phyloP scores from a whole-genome alignment of 192 early-diverging fungal species.

The Backusella psychrophila region DNA sequence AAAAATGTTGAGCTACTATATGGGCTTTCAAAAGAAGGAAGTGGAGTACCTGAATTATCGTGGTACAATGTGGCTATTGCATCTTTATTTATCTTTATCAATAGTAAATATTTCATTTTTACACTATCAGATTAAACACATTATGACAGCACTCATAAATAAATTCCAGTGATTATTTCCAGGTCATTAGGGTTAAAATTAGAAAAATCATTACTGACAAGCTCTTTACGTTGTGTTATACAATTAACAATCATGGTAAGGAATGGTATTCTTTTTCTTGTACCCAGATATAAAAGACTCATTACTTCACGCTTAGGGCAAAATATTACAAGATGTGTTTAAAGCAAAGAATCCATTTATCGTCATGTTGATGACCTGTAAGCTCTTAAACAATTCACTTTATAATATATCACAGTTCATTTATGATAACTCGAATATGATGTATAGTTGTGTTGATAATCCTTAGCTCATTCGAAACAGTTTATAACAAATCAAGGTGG shows the following conservation, averaged over 20 bases:
- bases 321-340: slow-evolving; percentile 67
- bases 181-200: slow-evolving; percentile 63
- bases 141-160: neutral
- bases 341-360: slow-evolving; percentile 57
- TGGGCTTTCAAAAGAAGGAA: neutral
- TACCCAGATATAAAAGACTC: neutral
- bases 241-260: slow-evolving; percentile 77
- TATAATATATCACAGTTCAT: neutral
- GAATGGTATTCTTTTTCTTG: neutral
- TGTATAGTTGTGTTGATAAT: slow-evolving; percentile 51
- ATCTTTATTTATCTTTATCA: slow-evolving; percentile 22
- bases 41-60: slow-evolving; percentile 7
- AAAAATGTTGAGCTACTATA: neutral
- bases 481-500: slow-evolving; percentile 67
- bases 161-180: slow-evolving; percentile 22
- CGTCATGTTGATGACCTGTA: slow-evolving; percentile 60
- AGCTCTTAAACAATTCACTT: slow-evolving; percentile 14
- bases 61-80: slow-evolving; percentile 31
- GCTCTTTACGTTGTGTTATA: slow-evolving; percentile 67
- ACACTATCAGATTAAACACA: neutral
- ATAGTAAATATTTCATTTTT: slow-evolving; percentile 15
- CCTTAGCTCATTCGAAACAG: slow-evolving; percentile 63
- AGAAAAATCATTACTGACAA: slow-evolving; percentile 60
- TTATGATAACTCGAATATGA: neutral
- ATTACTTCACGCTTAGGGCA: slow-evolving; percentile 38